A percentile compares a stretch with the other conserved stretches of the same genome.
phyloP scores from a whole-genome alignment of 2,329 filamentous ascomycete genomes.

The Didymella glomerata region DNA sequence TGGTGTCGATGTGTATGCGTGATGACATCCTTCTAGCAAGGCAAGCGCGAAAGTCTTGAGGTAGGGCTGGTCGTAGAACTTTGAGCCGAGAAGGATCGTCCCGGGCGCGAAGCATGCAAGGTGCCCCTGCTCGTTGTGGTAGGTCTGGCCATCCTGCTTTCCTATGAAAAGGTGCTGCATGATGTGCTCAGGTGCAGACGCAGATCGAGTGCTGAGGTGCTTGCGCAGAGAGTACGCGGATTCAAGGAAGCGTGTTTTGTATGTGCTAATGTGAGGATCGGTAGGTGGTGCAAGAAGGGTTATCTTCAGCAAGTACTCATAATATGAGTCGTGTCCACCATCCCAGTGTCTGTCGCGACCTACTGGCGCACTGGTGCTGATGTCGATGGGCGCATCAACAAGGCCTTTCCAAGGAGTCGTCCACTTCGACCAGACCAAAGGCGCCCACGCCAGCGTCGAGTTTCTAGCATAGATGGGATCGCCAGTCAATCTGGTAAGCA shows the following conservation, averaged over 20 bases:
- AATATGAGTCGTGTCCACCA: constrained; percentile 56
- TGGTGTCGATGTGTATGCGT: constrained; percentile 49
- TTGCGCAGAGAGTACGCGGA: constrained; percentile 50
- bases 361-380: constrained; percentile 53
- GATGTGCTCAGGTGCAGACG: constrained; percentile 40
- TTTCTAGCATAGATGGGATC: constrained; percentile 53
- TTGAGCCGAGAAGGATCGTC: constrained; percentile 51
- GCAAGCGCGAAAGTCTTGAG: constrained; percentile 51
- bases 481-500: constrained; percentile 53
- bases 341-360: constrained; percentile 55
- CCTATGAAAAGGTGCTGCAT: constrained; percentile 55
- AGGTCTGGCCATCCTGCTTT: constrained; percentile 42
- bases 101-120: constrained; percentile 53
- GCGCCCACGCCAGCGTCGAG: constrained; percentile 55
- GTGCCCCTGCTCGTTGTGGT: constrained; percentile 52
- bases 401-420: constrained; percentile 52
- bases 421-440: constrained; percentile 57
- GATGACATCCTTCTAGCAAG: constrained; percentile 52
- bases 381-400: constrained; percentile 55
- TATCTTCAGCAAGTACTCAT: constrained; percentile 55
- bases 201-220: constrained; percentile 49
- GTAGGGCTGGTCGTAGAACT: constrained; percentile 42
- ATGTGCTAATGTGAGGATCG: constrained; percentile 47
- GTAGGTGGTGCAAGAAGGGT: constrained; percentile 48
- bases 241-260: constrained; percentile 45